phyloP scores from a whole-genome alignment of 345 rosid species.

The Gossypium arboreum region DNA sequence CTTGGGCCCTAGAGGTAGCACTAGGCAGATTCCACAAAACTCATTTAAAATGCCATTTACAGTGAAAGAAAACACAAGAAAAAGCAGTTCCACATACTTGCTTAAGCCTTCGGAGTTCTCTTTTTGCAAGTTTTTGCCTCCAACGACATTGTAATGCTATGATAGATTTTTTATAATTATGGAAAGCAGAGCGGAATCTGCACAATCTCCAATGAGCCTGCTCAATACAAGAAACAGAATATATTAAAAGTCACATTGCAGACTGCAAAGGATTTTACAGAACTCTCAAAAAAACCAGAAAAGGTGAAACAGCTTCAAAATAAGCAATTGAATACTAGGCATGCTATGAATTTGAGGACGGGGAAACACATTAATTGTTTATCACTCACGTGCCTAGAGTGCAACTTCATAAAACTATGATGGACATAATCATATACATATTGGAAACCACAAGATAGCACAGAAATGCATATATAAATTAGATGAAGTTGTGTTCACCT shows the following conservation, averaged over 20 bases:
- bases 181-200: slow-evolving; percentile 64
- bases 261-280: background rate
- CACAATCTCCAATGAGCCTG: slow-evolving; percentile 78
- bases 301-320: background rate
- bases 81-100: slow-evolving; percentile 39
- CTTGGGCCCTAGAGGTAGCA: slow-evolving; percentile 2
- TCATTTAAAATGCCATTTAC: background rate
- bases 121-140: slow-evolving; percentile 83
- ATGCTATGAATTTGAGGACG: background rate
- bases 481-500: slow-evolving; percentile 39
- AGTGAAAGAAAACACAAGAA: slow-evolving; percentile 7
- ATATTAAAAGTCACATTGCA: slow-evolving; percentile 11
- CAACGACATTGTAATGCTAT: slow-evolving; percentile 82
- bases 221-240: slow-evolving; percentile 12
- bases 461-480: slow-evolving; percentile 5
- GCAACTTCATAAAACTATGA: background rate
- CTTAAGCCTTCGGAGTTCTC: slow-evolving; percentile 73
- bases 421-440: background rate
- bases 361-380: background rate
- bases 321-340: background rate
- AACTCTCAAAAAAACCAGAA: slow-evolving; percentile 1
- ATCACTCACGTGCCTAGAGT: background rate
- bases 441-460: background rate
- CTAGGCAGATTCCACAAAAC: background rate
- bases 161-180: slow-evolving; percentile 52